Base-by-base conservation (phyloP, 768 basidiomycete species). In the Lentinula aciculospora region DNA sequence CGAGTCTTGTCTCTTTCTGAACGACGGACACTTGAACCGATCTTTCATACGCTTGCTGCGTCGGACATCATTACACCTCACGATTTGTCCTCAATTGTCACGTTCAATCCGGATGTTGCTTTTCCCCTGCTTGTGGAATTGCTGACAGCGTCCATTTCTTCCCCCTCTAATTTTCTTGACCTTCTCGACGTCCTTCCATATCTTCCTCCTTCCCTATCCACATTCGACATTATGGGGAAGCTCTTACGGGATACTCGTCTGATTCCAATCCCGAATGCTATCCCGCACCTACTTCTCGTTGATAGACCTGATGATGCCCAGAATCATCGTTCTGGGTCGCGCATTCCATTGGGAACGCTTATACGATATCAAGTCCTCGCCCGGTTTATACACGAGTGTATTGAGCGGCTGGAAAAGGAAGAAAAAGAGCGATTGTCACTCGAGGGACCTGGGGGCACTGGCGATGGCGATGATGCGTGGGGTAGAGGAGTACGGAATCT, bases 1-100 rank as follows among this genome's bases (percentile, higher is more conserved):
- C 83, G 89, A 51, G 87, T 85, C 25, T 80, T 92, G 42, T 85
- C 82, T 34, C 80, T 92, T 51, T 77, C 86, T 37, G 89, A 92
- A 74, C 86, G 87, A 75, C 82, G 88, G 57, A 86, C 76, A 53
- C 74, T 90, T 61, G 67, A 67, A 37, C 86, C 88, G 19, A 60
- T 76, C 34, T 75, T 81, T 40, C 68, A 77, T 10, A 72, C 77
- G 51, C 71, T 81, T 17, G 74, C 74, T 19, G 65, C 71, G 50
- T 73, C 80, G 19, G 72, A 68, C 58, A 75, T 88, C 68, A 77
- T 90, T 62, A 84, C 84, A 46, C 82, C 88, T 15, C 74, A 82
- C 60, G 89, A 92, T 71, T 69, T 91, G 49, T 75, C 83, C 0
- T 76, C 82, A 23, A 79, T 91, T 60, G 81, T 85, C 61, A 79